Evolutionary conservation across 768 basidiomycete species (phyloP).

Genomic region (Boletus fagicola): DNA sequence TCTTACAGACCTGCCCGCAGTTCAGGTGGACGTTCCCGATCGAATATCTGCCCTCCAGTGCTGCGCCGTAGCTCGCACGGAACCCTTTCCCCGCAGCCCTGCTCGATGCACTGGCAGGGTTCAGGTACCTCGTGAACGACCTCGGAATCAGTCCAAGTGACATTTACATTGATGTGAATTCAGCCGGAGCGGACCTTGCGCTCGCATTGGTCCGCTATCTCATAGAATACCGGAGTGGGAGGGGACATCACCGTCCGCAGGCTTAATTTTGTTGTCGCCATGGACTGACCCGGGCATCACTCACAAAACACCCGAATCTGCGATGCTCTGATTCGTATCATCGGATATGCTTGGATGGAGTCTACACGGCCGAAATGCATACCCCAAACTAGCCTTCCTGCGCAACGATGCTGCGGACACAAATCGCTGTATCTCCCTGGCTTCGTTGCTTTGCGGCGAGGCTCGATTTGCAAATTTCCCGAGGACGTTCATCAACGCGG

Average conservation of each 20-base stretch:
- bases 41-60: conserved; percentile 61
- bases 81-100: conserved; percentile 71
- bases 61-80: conserved; percentile 38
- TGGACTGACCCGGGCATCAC: conserved; percentile 15
- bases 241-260: conserved; percentile 11
- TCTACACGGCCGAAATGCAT: conserved; percentile 25
- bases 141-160: conserved; percentile 55
- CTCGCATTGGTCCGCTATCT: conserved; percentile 58
- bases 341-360: conserved; percentile 29
- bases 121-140: conserved; percentile 56
- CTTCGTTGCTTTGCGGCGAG: conserved; percentile 40
- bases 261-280: conserved; percentile 20
- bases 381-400: conserved; percentile 42
- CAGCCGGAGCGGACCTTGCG: conserved; percentile 68
- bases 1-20: conserved; percentile 40
- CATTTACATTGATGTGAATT: conserved; percentile 65
- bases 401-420: conserved; percentile 39
- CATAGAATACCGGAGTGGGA: conserved; percentile 40
- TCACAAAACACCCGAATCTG: conserved; percentile 14
- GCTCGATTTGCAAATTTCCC: conserved; percentile 36
- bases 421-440: conserved; percentile 56
- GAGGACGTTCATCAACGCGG: conserved; percentile 32
- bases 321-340: conserved; percentile 4
- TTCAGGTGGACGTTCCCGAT: conserved; percentile 52
- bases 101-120: conserved; percentile 63